Conservation (phyloP, 805 yeast genomes). For the Jamesozyma spencerorum region DNA sequence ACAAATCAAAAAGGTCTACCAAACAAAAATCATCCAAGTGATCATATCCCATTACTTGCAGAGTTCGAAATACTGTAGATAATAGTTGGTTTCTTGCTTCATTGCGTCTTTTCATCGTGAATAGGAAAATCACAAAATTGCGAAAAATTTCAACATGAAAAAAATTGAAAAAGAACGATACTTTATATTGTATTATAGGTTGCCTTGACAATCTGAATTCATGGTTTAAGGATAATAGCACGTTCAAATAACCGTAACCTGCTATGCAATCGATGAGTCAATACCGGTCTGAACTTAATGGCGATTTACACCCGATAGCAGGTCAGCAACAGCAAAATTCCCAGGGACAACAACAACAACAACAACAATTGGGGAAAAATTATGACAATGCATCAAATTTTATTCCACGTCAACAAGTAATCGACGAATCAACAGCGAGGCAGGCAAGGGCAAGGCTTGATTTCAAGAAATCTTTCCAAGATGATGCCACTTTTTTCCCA, state of each 20-base stretch:
- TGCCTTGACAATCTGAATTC: too few relatives aligned
- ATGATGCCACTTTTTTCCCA: constrained; percentile 24
- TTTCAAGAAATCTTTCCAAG: constrained; percentile 22
- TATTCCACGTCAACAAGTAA: constrained; percentile 1
- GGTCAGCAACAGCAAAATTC: not conserved
- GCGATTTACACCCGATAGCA: not conserved
- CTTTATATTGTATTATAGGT: too few relatives aligned
- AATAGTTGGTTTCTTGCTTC: too few relatives aligned
- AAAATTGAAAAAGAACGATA: not conserved
- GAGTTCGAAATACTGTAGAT: constrained; percentile 26
- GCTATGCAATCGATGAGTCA: not conserved
- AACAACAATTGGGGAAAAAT: not conserved
- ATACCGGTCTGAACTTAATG: not conserved
- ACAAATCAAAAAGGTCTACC: constrained; percentile 38
- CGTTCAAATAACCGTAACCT: not conserved
- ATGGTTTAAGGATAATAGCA: not conserved
- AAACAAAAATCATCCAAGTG: constrained; percentile 50
- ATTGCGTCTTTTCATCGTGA: not conserved
- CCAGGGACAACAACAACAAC: constrained; percentile 1
- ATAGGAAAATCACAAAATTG: not conserved
- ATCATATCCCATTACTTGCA: constrained; percentile 37
- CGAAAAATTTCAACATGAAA: not conserved
- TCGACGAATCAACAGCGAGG: constrained; percentile 20
- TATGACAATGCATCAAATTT: not conserved
- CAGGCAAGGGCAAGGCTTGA: constrained; percentile 23